phyloP scores from a whole-genome alignment of 2,329 filamentous ascomycete genomes.

The Botrytis porri region DNA sequence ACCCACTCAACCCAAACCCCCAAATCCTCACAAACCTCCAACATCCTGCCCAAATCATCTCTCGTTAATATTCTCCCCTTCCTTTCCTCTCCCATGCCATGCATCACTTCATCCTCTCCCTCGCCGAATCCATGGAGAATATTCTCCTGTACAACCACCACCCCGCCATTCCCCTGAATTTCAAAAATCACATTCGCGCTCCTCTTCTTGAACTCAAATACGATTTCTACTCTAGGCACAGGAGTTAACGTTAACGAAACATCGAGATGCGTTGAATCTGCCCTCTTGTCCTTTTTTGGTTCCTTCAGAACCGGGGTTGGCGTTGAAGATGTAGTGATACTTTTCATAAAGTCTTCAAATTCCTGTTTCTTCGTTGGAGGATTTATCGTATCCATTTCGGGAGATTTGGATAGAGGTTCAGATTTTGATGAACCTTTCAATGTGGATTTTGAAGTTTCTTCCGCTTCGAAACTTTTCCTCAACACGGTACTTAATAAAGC shows the following conservation, averaged over 20 bases:
- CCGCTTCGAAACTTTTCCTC: conserved; percentile 52
- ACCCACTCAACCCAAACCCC: conserved; percentile 53
- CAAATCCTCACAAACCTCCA: conserved; percentile 49
- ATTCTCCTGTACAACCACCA: conserved; percentile 36
- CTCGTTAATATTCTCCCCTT: conserved; percentile 26
- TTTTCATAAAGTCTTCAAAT: conserved; percentile 36
- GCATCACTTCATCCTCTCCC: conserved; percentile 21
- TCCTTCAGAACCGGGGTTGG: conserved; percentile 21
- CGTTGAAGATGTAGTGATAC: background rate
- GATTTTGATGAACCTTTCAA: background rate
- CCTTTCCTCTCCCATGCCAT: background rate
- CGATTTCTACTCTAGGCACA: conserved; percentile 30
- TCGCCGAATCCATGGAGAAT: conserved; percentile 30
- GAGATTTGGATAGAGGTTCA: background rate
- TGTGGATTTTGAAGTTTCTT: background rate
- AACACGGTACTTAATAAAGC: conserved; percentile 66
- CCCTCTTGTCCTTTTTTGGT: background rate
- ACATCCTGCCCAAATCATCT: conserved; percentile 42
- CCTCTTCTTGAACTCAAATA: conserved; percentile 33
- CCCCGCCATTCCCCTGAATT: conserved; percentile 33
- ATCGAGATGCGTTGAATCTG: conserved; percentile 24
- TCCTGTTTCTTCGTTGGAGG: conserved; percentile 32
- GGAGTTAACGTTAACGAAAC: conserved; percentile 36
- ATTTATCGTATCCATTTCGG: background rate
- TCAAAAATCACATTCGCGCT: conserved; percentile 37